Conservation (phyloP, 306 rosid genomes). For the Leucaena leucocephala region DNA sequence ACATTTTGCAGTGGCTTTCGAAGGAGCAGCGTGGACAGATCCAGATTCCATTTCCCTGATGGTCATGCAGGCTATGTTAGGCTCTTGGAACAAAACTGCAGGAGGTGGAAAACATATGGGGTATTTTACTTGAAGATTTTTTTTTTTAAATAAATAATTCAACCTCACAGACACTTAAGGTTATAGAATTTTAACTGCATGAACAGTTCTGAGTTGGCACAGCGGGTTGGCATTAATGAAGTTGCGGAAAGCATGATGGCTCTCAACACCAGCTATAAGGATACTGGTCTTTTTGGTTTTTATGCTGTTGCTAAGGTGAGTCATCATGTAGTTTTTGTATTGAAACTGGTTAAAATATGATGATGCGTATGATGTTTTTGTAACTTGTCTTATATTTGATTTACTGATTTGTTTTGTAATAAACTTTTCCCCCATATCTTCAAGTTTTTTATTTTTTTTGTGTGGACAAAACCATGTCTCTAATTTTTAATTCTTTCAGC, state of each 20-base stretch:
- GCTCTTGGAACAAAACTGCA: constrained; percentile 88
- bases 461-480: neutral
- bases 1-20: constrained; percentile 92
- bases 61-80: constrained; percentile 99
- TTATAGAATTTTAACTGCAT: constrained; percentile 21
- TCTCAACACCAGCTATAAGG: constrained; percentile 91
- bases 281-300: constrained; percentile 87
- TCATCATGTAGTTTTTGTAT: neutral
- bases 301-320: constrained; percentile 87
- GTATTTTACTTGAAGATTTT: constrained; percentile 43
- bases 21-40: constrained; percentile 96
- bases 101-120: constrained; percentile 99
- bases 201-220: constrained; percentile 79
- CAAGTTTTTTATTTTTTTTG: neutral
- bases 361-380: too few relatives aligned
- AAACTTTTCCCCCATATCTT: neutral
- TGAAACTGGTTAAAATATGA: too few relatives aligned
- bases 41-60: constrained; percentile 91
- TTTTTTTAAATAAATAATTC: neutral
- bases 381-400: neutral
- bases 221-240: constrained; percentile 76
- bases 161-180: constrained; percentile 12
- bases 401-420: neutral
- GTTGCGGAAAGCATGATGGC: constrained; percentile 93
- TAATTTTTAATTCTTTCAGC: constrained; percentile 47